These are phyloP conservation scores for Saturnispora gosingensis DNA, from an alignment of 805 yeast species.

Conservation along the genomic window DNA sequence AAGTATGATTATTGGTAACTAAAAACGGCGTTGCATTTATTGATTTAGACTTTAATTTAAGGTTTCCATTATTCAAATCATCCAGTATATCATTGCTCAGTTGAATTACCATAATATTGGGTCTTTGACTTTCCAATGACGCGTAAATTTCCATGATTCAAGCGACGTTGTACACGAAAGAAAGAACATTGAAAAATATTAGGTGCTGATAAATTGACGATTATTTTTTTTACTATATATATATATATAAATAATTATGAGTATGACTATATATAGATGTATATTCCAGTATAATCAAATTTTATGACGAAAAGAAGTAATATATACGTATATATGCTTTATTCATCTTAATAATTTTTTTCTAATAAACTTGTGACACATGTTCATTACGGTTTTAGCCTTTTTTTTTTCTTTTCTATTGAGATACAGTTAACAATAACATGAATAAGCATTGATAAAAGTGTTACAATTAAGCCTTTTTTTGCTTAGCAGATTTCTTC, in stretches of 20 bases:
- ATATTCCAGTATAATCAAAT: neutral
- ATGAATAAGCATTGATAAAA: constrained; percentile 10
- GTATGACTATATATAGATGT: neutral
- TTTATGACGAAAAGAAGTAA: neutral
- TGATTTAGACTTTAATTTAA: constrained; percentile 17
- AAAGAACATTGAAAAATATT: neutral
- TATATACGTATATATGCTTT: neutral
- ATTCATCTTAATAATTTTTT: neutral
- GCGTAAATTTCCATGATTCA: constrained; percentile 22
- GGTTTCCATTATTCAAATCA: constrained; percentile 9
- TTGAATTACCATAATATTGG: constrained; percentile 8
- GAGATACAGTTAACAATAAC: neutral
- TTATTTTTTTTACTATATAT: no score
- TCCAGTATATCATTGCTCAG: constrained; percentile 3
- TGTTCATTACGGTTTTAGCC: neutral
- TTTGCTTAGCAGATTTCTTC: constrained; percentile 26
- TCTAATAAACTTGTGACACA: neutral
- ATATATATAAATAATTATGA: no score
- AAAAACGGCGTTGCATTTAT: constrained; percentile 36
- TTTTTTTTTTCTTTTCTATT: neutral
- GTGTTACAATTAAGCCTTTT: constrained; percentile 7
- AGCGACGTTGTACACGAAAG: neutral
- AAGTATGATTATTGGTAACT: constrained; percentile 53
- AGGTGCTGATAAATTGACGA: neutral
- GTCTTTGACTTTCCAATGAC: constrained; percentile 10